Evolutionary conservation across 1,284 basidiomycete genomes (phyloP).

Genomic region (Tylopilus orsonianus): DNA sequence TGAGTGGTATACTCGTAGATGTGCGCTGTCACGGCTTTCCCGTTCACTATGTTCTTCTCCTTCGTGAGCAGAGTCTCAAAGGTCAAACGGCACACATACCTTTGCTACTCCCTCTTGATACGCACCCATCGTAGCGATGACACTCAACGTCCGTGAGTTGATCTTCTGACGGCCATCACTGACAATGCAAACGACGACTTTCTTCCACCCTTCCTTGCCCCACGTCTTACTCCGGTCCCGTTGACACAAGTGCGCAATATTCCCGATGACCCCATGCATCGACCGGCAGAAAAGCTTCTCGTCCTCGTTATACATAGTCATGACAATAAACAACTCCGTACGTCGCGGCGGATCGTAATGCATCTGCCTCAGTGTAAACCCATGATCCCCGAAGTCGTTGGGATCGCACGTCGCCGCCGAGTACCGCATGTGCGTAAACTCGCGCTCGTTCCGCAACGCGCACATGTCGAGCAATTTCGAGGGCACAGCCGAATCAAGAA

Average conservation of each 20-base stretch:
- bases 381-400: conserved; percentile 78
- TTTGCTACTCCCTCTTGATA: conserved; percentile 92
- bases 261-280: conserved; percentile 93
- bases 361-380: conserved; percentile 79
- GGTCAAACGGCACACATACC: conserved; percentile 36
- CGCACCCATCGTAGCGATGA: conserved; percentile 84
- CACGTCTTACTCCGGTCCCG: conserved; percentile 86
- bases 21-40: conserved; percentile 85
- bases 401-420: conserved; percentile 93
- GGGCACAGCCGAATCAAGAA: conserved; percentile 85
- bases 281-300: conserved; percentile 79
- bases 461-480: conserved; percentile 83
- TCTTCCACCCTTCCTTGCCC: conserved; percentile 98
- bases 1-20: conserved; percentile 95
- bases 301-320: conserved; percentile 83
- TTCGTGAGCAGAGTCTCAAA: background rate
- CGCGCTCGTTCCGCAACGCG: conserved; percentile 71
- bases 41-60: conserved; percentile 75
- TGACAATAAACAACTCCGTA: conserved; percentile 84
- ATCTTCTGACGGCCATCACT: conserved; percentile 75
- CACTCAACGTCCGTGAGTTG: conserved; percentile 81
- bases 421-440: conserved; percentile 95
- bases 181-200: conserved; percentile 62
- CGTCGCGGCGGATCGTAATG: conserved; percentile 83
- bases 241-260: conserved; percentile 80